phyloP scores from a whole-genome alignment of 176 grass and related monocot species.

The Areca catechu region DNA sequence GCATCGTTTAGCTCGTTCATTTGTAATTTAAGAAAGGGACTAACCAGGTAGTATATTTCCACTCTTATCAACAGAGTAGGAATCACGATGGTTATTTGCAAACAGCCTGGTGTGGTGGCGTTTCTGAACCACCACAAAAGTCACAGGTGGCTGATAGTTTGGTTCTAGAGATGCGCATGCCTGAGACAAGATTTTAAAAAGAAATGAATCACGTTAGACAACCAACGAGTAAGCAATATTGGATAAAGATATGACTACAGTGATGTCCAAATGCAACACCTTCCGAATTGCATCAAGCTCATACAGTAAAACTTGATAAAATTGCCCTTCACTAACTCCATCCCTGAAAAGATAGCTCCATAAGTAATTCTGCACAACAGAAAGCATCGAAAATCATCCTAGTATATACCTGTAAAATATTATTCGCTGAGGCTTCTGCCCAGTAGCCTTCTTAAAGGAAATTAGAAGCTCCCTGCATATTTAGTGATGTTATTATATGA shows the following conservation, averaged over 20 bases:
- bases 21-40: not conserved
- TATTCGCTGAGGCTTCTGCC: constrained; percentile 55
- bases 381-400: not conserved
- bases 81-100: constrained; percentile 68
- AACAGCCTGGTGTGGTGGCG: constrained; percentile 90
- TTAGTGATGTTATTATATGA: not conserved
- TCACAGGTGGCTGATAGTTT: constrained; percentile 71
- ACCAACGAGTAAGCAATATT: not conserved
- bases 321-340: constrained; percentile 90
- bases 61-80: constrained; percentile 41
- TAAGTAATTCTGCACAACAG: not conserved
- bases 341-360: constrained; percentile 33
- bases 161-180: constrained; percentile 73
- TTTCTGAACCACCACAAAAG: constrained; percentile 88
- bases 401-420: constrained; percentile 69
- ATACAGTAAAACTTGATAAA: constrained; percentile 76
- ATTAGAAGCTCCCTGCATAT: constrained; percentile 78
- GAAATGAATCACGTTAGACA: not conserved
- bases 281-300: constrained; percentile 85
- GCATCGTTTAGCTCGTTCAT: too few species aligned
- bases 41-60: constrained; percentile 90
- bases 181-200: constrained; percentile 28
- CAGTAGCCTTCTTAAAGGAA: constrained; percentile 75
- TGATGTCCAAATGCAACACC: constrained; percentile 17
- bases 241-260: not conserved